These are phyloP conservation scores for Boletus barrowsii DNA, from an alignment of 768 basidiomycete species.

Conservation along the genomic window DNA sequence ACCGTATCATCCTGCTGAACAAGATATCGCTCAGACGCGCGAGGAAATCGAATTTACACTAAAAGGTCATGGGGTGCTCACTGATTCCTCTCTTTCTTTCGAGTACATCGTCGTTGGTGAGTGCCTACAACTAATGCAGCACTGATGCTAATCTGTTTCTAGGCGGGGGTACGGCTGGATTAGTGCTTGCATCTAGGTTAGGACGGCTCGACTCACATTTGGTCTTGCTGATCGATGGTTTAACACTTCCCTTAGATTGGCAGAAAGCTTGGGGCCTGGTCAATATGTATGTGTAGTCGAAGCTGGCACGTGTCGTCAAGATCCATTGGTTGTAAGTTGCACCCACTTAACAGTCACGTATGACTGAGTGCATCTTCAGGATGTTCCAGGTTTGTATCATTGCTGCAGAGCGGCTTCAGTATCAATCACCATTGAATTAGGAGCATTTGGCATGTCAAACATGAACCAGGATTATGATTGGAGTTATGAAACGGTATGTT, in stretches of 20 bases:
- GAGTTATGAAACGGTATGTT: constrained; percentile 15
- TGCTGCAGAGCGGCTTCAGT: not conserved
- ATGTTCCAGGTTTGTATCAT: constrained; percentile 16
- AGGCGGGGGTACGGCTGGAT: constrained; percentile 19
- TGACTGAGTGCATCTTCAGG: not conserved
- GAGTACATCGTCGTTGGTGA: constrained; percentile 15
- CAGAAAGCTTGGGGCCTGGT: constrained; percentile 7
- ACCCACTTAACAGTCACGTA: not conserved
- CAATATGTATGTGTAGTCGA: constrained; percentile 21
- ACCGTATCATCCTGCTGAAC: not conserved
- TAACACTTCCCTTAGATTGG: constrained; percentile 4
- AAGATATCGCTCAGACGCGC: not conserved
- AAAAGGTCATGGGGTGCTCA: not conserved
- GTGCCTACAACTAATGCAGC: not conserved
- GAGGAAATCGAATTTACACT: constrained; percentile 2
- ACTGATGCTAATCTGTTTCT: not conserved
- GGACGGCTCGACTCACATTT: not conserved
- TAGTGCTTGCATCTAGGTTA: constrained; percentile 16
- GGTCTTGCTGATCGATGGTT: not conserved
- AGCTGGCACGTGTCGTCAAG: constrained; percentile 11
- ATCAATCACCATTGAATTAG: not conserved
- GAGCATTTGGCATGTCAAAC: not conserved
- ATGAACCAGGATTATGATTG: constrained; percentile 15
- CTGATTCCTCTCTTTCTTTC: not conserved
- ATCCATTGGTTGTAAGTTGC: constrained; percentile 11